Evolutionary conservation across 2,329 filamentous ascomycete genomes (phyloP).

Genomic region (Nemania sp.): DNA sequence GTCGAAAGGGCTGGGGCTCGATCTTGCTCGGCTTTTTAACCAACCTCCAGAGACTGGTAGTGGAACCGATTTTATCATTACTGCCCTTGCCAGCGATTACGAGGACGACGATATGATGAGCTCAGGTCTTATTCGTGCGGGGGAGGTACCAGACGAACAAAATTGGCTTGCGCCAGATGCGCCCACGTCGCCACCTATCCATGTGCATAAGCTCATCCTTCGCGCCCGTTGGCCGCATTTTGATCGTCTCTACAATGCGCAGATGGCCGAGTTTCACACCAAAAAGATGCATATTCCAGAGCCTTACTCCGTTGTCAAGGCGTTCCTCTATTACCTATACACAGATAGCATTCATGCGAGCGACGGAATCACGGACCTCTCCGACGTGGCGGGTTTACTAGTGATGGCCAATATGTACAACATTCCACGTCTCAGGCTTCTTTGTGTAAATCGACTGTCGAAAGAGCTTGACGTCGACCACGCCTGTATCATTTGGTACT

Average conservation of each 20-base stretch:
- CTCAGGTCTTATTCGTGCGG: conserved; percentile 53
- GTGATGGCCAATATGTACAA: conserved; percentile 99
- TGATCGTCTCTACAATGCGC: conserved; percentile 83
- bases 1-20: conserved; percentile 75
- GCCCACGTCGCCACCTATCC: conserved; percentile 79
- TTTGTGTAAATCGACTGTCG: conserved; percentile 88
- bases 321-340: conserved; percentile 95
- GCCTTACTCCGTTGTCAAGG: conserved; percentile 89
- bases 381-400: conserved; percentile 88
- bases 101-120: conserved; percentile 68
- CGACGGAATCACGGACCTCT: conserved; percentile 75
- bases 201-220: conserved; percentile 93
- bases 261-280: conserved; percentile 97
- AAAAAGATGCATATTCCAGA: conserved; percentile 98
- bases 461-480: conserved; percentile 93
- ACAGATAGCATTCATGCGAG: conserved; percentile 84
- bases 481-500: conserved; percentile 95
- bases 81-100: conserved; percentile 79
- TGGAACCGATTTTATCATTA: conserved; percentile 89
- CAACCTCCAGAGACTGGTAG: conserved; percentile 81
- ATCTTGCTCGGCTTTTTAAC: conserved; percentile 87
- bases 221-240: conserved; percentile 98
- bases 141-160: conserved; percentile 49
- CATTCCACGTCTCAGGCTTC: conserved; percentile 86
- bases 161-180: conserved; percentile 65